Base-by-base conservation (phyloP, 2,329 filamentous ascomycete genomes). In the Coniochaeta hoffmannii region DNA sequence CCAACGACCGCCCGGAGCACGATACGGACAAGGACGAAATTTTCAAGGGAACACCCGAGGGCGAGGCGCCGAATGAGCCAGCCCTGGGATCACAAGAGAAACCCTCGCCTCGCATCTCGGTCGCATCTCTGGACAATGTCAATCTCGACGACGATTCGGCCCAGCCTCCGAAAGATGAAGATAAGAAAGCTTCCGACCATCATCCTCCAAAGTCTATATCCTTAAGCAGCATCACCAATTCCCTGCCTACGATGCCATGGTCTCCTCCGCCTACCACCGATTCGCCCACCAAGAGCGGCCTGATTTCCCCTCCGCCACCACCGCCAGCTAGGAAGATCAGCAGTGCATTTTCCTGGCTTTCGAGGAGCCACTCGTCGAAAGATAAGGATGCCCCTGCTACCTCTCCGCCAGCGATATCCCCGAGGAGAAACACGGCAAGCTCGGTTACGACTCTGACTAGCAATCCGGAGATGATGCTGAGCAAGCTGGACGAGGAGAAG, bases 301-400 rank as follows among this genome's bases (percentile, higher is more conserved):
- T 71, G 55, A 67, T 71, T 36, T 68, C 70, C 24, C 68, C 74
- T 46, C 68, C 72, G 19, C 58, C 62, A 1, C 69, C 59, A 19
- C 72, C 76, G 2, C 72, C 75, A 12, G 61, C 80, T 57, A 79
- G 90, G 65, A 96, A 94, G 69, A 81, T 95, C 55, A 92, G 89
- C 9, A 90, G 89, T 62, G 90, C 88, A n/a, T 95, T 96, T 64
- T 83, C 89, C 36, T 93, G 89, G 86, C 79, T 95, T 36, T 90
- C 89, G 31, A 78, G 90, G 61, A 22, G 41, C 14, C 86, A 79
- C 68, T 82, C 83, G 11, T 77, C 79, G 34, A 75, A 73, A 53
- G 85, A 85, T 64, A 75, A 73, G 53, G 85, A 85, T 64, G 75
- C 78, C 4, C 79, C 80, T 60, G 77, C 83, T 9, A 64, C 67